Conservation (phyloP, 768 basidiomycete species). For the Trametes cubensis region DNA sequence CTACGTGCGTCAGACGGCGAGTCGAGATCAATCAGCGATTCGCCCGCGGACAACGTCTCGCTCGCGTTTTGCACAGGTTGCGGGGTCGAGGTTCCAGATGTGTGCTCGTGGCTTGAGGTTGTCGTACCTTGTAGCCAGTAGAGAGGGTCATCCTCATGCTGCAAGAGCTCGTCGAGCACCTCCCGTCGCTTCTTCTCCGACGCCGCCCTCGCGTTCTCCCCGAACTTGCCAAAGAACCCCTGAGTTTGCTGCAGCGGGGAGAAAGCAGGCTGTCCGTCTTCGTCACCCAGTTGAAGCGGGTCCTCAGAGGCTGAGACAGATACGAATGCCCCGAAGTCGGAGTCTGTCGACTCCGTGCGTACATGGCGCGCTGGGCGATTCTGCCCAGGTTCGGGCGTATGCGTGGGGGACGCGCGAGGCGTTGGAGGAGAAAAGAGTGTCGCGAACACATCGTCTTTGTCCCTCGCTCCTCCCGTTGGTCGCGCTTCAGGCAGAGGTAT, state of each 20-base stretch:
- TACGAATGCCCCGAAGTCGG: slow-evolving; percentile 66
- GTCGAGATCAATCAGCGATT: slow-evolving; percentile 23
- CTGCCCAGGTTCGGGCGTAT: slow-evolving; percentile 12
- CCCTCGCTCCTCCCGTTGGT: neutral
- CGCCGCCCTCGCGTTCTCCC: slow-evolving; percentile 56
- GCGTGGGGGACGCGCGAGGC: slow-evolving; percentile 35
- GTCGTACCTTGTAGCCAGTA: slow-evolving; percentile 48
- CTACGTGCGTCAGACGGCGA: slow-evolving; percentile 21
- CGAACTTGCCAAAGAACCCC: slow-evolving; percentile 64
- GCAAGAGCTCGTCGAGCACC: slow-evolving; percentile 64
- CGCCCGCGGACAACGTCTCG: slow-evolving; percentile 1
- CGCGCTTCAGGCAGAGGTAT: slow-evolving; percentile 30
- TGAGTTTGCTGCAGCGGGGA: slow-evolving; percentile 26
- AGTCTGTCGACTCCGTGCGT: slow-evolving; percentile 36
- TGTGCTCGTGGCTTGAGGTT: neutral
- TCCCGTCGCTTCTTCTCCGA: slow-evolving; percentile 53
- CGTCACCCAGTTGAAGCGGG: slow-evolving; percentile 40
- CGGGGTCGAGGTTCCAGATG: slow-evolving; percentile 13
- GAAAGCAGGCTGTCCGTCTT: slow-evolving; percentile 1
- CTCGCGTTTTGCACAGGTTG: slow-evolving; percentile 1
- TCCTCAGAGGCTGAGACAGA: slow-evolving; percentile 57
- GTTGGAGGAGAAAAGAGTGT: slow-evolving; percentile 40
- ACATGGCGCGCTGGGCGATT: slow-evolving; percentile 13
- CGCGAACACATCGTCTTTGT: slow-evolving; percentile 38
- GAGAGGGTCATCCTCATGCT: slow-evolving; percentile 71